Evolutionary conservation across 2,329 filamentous ascomycete genomes (phyloP), one percentile per base, ranked within the genome.

Genomic region (Fusarium coicis): DNA sequence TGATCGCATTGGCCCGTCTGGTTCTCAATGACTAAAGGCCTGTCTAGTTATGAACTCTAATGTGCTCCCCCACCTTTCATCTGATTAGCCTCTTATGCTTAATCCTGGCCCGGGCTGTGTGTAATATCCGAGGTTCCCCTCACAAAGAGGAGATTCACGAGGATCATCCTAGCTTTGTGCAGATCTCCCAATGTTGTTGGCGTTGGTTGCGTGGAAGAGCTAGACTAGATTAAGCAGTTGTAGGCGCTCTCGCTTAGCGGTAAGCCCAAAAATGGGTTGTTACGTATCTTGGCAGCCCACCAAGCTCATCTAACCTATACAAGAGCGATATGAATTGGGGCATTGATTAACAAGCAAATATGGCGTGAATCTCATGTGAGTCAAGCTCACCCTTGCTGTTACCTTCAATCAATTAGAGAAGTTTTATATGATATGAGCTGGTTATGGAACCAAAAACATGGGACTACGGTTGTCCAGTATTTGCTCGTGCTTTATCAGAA

Each of bases 141-240:
- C 50, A 53, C 34, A 39, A n/a, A n/a, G 50, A 39, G 34, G 50
- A 53, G 50, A 53, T 53, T 28, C 34, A 39, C 34, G 50, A 53
- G 34, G 50, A 28, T 39, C 19, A 53, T 53, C 23, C 34, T n/a
- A 15, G 34, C 14, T 16, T 28, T 4, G 14, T 28, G 34, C 50
- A 39, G 50, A 53, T 53, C 50, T 53, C 19, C 7, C 34, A 28
- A 39, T 34, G 15, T 10, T 39, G 23, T 28, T 28, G 19, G 34
- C 34, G 34, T 28, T 10, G 14, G 12, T 28, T 37, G 23, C 23
- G 32, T 18, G 50, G 50, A 28, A 53, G 50, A 53, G 50, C 50
- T 53, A 53, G 14, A 21, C 19, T 7, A 2, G 2, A 53, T 28
- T 1, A 4, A 53, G 50, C 23, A 39, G 50, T n/a, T 37, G 50